Base-by-base conservation (phyloP, 768 basidiomycete species). In the Rhizopogon salebrosus region DNA sequence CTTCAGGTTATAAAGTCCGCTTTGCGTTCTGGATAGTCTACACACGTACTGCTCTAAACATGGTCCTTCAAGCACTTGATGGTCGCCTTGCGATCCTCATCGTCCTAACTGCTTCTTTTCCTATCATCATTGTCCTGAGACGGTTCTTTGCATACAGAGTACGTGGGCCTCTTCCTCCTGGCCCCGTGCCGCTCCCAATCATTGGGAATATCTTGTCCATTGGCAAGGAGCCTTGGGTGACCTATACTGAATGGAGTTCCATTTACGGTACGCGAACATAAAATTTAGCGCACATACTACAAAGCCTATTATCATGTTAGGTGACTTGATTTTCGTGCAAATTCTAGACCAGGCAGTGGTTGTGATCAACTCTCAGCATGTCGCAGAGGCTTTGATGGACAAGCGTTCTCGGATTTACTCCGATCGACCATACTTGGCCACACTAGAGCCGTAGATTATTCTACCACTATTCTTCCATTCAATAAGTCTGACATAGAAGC, bases 351-450 rank as follows among this genome's bases (percentile, higher is more conserved):
- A 53, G 37, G 24, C 37, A 3, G 9, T 16, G 1, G 13, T 53
- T 6, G 27, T 48, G 18, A 35, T 53, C 11, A 49, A 24, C 23
- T 53, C 52, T 4, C 29, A 48, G 24, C 35, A 29, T 2, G 13
- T 31, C 6, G 45, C 24, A 13, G 3, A 24, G 6, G 51, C 34
- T 3, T 34, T 54, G 8, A 2, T 54, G 14, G 53, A 50, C 4
- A 54, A 54, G 37, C 48, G 53, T 16, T n/a, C n/a, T n/a, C n/a
- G n/a, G n/a, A n/a, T n/a, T n/a, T n/a, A n/a, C n/a, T n/a, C n/a
- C n/a, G n/a, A 54, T 26, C 36, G 53, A 10, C 53, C 53, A 27
- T 50, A 26, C 22, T 2, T 54, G 3, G 48, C 48, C 27, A 39
- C 53, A 24, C 5, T 13, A 14, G 37, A 34, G 23, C 36, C 48